These are phyloP conservation scores for Tremella yokohamensis DNA, from an alignment of 768 basidiomycete species.

Conservation along the genomic window DNA sequence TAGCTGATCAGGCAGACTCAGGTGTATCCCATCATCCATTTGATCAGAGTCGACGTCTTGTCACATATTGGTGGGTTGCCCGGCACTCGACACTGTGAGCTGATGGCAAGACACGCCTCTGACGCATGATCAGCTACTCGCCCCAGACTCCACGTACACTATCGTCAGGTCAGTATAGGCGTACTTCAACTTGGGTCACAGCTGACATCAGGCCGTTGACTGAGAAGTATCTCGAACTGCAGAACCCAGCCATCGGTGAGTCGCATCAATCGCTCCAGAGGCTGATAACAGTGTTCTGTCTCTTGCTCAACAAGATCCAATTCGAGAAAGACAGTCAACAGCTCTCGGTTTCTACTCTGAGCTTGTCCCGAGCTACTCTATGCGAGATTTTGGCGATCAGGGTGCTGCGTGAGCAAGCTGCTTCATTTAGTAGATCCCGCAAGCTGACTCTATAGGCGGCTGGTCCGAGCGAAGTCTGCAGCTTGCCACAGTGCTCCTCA, in stretches of 20 bases:
- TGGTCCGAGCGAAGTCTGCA: constrained; percentile 51
- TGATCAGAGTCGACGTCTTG: constrained; percentile 58
- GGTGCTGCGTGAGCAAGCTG: constrained; percentile 60
- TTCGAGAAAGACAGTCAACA: constrained; percentile 71
- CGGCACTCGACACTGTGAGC: background rate
- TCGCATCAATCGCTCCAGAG: background rate
- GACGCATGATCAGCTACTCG: constrained; percentile 71
- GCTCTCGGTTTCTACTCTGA: constrained; percentile 65
- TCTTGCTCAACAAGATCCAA: constrained; percentile 80
- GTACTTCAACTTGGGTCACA: background rate
- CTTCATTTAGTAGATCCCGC: background rate
- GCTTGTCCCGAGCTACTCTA: constrained; percentile 69
- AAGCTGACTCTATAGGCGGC: constrained; percentile 32
- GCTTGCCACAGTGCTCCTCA: constrained; percentile 47
- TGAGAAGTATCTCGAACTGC: constrained; percentile 75
- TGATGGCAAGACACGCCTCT: constrained; percentile 69
- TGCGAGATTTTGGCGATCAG: constrained; percentile 88
- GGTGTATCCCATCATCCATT: constrained; percentile 78
- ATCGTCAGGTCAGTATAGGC: constrained; percentile 62
- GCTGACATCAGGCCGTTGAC: constrained; percentile 63
- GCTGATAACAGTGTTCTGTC: constrained; percentile 64
- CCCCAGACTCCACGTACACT: constrained; percentile 85
- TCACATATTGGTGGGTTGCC: constrained; percentile 49
- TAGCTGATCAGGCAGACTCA: constrained; percentile 51
- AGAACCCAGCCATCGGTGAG: constrained; percentile 68